phyloP scores from a whole-genome alignment of 805 yeast species.

The Starmerella bombicola region DNA sequence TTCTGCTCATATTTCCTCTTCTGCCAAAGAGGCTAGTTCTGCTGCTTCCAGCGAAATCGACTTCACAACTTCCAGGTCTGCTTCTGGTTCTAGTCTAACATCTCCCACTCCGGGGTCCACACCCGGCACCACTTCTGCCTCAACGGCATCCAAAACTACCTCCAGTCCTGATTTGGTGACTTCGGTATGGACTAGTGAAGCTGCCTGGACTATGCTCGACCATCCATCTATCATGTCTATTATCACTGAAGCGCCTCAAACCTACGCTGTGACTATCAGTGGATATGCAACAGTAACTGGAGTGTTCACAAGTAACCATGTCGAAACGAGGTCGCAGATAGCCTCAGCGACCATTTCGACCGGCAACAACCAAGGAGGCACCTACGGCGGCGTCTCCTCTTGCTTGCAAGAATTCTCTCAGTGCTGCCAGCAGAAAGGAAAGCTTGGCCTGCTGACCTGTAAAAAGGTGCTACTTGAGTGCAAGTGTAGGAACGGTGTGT shows the following conservation, averaged over 20 bases:
- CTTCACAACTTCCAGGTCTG: background rate
- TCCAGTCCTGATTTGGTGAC: too few species aligned
- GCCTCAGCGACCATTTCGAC: conserved; percentile 10
- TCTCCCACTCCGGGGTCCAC: background rate
- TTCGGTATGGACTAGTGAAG: too few species aligned
- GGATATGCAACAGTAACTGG: conserved; percentile 15
- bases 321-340: background rate
- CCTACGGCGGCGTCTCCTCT: conserved; percentile 20
- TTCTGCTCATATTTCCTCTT: too few species aligned
- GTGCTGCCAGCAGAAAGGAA: conserved; percentile 15
- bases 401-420: conserved; percentile 17
- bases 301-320: conserved; percentile 9
- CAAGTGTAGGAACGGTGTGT: conserved; percentile 23
- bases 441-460: conserved; percentile 17
- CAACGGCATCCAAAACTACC: too few species aligned
- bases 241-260: conserved; percentile 13
- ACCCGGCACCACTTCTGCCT: too few species aligned
- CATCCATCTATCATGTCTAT: conserved; percentile 12
- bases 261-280: conserved; percentile 12
- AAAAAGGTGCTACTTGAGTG: conserved; percentile 21
- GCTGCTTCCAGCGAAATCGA: too few species aligned
- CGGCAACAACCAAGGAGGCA: conserved; percentile 11
- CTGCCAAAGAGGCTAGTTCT: too few species aligned
- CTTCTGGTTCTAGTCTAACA: background rate
- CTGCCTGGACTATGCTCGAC: too few species aligned